Percentiles rank a stretch among this genome's conserved stretches.
These are phyloP conservation scores for Massospora cicadina DNA, from an alignment of 371 early-diverging fungal genomes.

Conservation along the genomic window DNA sequence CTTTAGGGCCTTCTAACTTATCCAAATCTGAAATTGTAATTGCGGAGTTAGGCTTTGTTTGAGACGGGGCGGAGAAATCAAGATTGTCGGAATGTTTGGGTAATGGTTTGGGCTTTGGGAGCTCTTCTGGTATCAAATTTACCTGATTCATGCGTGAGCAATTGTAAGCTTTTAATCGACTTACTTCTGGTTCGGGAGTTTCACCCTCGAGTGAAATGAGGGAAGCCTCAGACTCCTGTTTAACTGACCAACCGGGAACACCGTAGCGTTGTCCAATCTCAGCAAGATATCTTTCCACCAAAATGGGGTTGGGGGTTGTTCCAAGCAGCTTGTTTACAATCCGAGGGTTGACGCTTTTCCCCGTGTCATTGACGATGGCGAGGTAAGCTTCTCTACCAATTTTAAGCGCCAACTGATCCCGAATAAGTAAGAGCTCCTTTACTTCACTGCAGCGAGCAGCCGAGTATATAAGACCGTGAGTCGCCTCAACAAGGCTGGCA, in stretches of 20 bases:
- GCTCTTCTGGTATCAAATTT: neutral
- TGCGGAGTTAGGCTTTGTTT: neutral
- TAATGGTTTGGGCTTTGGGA: neutral
- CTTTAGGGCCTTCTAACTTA: neutral
- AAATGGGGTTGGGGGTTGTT: neutral
- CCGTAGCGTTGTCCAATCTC: neutral
- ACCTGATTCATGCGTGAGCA: neutral
- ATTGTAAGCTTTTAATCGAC: no score
- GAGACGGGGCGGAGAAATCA: neutral
- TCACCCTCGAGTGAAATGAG: neutral
- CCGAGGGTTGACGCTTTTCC: slow-evolving; percentile 48
- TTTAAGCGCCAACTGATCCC: slow-evolving; percentile 56
- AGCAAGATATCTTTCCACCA: neutral
- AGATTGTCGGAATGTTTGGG: neutral
- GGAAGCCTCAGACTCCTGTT: neutral
- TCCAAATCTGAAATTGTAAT: neutral
- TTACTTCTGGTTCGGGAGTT: neutral
- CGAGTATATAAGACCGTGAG: slow-evolving; percentile 76
- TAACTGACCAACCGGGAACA: neutral
- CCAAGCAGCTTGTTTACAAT: neutral
- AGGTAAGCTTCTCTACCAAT: slow-evolving; percentile 67
- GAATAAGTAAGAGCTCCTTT: slow-evolving; percentile 55
- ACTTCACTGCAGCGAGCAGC: slow-evolving; percentile 61
- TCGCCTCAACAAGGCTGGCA: slow-evolving; percentile 63
- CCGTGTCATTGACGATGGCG: slow-evolving; percentile 52